phyloP scores from a whole-genome alignment of 1,139 yeast species.

The Zhuliangozyma parablackwelliae region DNA sequence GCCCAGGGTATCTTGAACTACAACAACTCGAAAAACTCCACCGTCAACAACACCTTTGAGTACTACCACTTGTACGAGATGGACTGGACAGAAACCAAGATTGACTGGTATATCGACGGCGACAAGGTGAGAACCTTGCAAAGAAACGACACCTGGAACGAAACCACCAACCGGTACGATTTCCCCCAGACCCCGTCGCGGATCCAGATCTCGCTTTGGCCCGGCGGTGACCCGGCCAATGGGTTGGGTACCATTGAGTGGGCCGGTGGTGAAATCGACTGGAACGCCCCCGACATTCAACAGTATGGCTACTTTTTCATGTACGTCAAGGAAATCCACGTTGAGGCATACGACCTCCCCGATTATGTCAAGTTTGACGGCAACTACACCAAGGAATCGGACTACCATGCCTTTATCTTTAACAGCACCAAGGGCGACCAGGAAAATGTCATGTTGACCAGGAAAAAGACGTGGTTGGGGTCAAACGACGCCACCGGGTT shows the following conservation, averaged over 20 bases:
- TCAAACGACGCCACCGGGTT: constrained; percentile 61
- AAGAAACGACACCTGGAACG: constrained; percentile 64
- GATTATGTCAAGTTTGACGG: constrained; percentile 31
- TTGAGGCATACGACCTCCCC: constrained; percentile 73
- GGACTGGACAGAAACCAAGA: constrained; percentile 76
- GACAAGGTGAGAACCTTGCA: constrained; percentile 60
- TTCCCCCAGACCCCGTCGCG: constrained; percentile 93
- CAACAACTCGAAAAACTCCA: constrained; percentile 49
- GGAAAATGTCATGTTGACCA: constrained; percentile 51
- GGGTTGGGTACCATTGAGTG: constrained; percentile 79
- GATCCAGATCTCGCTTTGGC: constrained; percentile 74
- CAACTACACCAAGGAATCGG: constrained; percentile 31
- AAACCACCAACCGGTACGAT: constrained; percentile 51
- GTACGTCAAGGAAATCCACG: constrained; percentile 52
- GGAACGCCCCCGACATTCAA: constrained; percentile 71
- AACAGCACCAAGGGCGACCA: constrained; percentile 44
- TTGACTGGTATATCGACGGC: constrained; percentile 77
- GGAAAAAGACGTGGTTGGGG: constrained; percentile 57
- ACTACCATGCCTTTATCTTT: constrained; percentile 51
- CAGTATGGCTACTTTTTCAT: constrained; percentile 78
- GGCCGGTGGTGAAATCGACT: constrained; percentile 90
- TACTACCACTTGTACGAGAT: constrained; percentile 73
- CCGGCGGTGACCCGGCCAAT: constrained; percentile 70
- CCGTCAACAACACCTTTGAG: constrained; percentile 52
- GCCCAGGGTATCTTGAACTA: constrained; percentile 70